These are phyloP conservation scores for Tetradesmus obliquus DNA, from an alignment of 139 green algal species.

Conservation along the genomic window DNA sequence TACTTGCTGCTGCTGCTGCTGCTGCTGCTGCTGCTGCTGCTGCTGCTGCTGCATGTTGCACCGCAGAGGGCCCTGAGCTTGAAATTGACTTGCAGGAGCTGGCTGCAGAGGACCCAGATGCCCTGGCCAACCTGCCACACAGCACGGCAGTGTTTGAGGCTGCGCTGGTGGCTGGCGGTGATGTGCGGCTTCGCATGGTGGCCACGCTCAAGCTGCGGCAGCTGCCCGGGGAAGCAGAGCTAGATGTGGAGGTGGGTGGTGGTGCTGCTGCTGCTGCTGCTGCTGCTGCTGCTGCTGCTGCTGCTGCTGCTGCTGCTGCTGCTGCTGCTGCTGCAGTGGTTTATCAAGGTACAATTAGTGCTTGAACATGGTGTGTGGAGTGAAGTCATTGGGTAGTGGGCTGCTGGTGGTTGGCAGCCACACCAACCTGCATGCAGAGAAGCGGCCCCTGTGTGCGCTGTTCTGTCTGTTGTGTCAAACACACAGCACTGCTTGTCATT, in stretches of 20 bases:
- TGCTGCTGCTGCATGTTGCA: background rate
- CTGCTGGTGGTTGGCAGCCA: too few relatives aligned
- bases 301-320: too few relatives aligned
- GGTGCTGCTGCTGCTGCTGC: background rate
- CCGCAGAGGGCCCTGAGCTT: background rate
- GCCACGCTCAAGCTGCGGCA: conserved; percentile 43
- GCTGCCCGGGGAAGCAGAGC: conserved; percentile 28
- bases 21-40: background rate
- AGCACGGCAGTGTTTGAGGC: conserved; percentile 43
- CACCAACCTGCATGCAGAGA: background rate
- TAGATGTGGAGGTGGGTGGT: conserved; percentile 43
- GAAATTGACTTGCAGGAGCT: background rate
- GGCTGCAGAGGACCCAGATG: background rate
- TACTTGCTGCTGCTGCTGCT: background rate
- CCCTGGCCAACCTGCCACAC: background rate
- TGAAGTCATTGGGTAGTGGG: too few relatives aligned
- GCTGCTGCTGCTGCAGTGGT: too few relatives aligned
- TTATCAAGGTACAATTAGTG: too few relatives aligned
- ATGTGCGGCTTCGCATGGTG: conserved; percentile 39
- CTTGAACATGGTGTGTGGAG: too few relatives aligned
- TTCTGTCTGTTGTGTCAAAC: background rate
- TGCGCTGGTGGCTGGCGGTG: conserved; percentile 13
- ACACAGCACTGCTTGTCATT: background rate
- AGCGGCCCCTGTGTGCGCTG: too few relatives aligned
- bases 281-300: background rate